phyloP scores from a whole-genome alignment of 208 protist species.

The Leishmania tarentolae region DNA sequence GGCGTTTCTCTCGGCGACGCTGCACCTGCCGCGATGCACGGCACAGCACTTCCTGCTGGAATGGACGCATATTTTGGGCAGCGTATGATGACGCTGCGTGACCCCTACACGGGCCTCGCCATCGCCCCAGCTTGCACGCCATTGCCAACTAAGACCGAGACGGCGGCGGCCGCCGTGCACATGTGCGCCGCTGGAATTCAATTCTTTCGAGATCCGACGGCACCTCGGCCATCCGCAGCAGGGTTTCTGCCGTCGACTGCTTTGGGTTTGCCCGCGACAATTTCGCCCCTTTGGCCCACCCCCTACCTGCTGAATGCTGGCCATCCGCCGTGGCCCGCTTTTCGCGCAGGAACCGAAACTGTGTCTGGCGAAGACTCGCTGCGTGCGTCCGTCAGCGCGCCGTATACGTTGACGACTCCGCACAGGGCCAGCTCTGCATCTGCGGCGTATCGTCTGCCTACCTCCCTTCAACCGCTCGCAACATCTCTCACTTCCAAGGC shows the following conservation, averaged over 20 bases:
- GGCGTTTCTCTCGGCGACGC: not conserved
- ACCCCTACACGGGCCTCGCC: conserved; percentile 26
- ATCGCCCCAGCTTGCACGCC: conserved; percentile 9
- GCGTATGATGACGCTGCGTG: not conserved
- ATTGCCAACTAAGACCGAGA: not conserved
- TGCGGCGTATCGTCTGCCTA: conserved; percentile 7
- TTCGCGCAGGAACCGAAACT: not conserved
- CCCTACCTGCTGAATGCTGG: not conserved
- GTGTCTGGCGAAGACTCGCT: conserved; percentile 2
- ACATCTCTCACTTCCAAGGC: not conserved
- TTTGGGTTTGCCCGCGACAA: not conserved
- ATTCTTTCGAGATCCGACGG: conserved; percentile 35
- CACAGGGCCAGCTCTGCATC: not conserved
- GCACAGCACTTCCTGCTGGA: not conserved
- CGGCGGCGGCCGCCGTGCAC: conserved; percentile 10
- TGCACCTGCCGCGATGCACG: not conserved
- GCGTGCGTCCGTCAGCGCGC: not conserved
- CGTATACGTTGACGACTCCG: not conserved
- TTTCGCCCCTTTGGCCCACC: conserved; percentile 2
- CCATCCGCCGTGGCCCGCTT: not conserved
- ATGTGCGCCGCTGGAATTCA: conserved; percentile 18
- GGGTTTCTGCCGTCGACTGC: conserved; percentile 3
- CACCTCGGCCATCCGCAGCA: conserved; percentile 10
- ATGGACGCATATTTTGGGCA: not conserved
- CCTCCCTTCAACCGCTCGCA: conserved; percentile 1